Evolutionary conservation across 2,329 filamentous ascomycete genomes (phyloP), one percentile per base, ranked within the genome.

Genomic region (Fusarium austroafricanum): DNA sequence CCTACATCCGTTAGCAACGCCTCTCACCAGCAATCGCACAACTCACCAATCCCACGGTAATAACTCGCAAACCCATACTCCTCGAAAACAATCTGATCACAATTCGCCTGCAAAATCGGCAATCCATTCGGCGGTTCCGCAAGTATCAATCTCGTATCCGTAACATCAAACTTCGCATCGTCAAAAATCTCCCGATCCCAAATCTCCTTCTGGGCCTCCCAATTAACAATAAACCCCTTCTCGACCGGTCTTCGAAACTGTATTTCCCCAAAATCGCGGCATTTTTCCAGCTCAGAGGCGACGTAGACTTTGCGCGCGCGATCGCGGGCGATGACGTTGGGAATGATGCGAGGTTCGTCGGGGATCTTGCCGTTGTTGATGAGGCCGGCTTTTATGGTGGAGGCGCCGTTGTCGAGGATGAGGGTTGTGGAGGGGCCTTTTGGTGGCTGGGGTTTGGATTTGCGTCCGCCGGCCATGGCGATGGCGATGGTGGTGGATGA

Each of bases 1-100:
- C 88, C 93, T 93, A 33, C 40, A 1, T 17, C 15, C 17, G 59
- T 65, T 51, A 70, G 68, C 20, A 38, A 14, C 26, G 33, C 6
- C 33, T 33, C 6, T 35, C 15, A 4, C 17, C 6, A 10, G 15
- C 9, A 17, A n/a, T 35, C 33, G 6, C 15, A 10, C 15, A n/a
- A 31, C 82, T 61, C 77, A 87, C 92, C 92, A 67, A 92, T 83
- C 58, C 88, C 90, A 63, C 96, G 88, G 68, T 91, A 91, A 80
- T 97, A 97, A 70, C 92, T 91, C 12, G 90, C 87, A 79, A 99
- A 99, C 4, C 93, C 93, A 81, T 96, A 99, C 77, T 98, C 94
- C 76, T 99, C 96, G 82, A 99, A 98, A 2, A 98, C 88, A 75
- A 99, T 93, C 82, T 99, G 95, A 75, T 99, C 96, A 72, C 93